Evolutionary conservation across 2,329 filamentous ascomycete species (phyloP), one percentile per base, ranked within the genome.

Genomic region (Aspergillus amoenus): DNA sequence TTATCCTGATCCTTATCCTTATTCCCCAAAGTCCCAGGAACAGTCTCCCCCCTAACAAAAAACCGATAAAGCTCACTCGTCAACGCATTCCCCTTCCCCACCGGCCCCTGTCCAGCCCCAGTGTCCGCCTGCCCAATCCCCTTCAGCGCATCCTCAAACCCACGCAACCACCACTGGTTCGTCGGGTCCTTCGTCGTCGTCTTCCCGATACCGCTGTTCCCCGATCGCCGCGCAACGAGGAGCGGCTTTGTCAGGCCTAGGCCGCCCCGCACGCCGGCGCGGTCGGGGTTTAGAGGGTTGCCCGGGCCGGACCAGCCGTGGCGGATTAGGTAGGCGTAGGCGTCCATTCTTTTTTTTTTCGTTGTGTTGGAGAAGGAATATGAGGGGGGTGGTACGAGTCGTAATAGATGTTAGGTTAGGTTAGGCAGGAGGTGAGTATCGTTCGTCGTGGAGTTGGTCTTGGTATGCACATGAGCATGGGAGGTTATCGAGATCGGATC

Each of bases 111-210:
- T 72, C 58, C 84, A 82, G 79, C 88, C 77, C 64, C 83, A 75
- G 55, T 85, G 54, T 64, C 79, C 70, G 90, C 88, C 4, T 77
- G 75, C 1, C 81, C 82, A 52, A 96, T 82, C 4, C 88, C 89
- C 73, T 94, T 89, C 63, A 97, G 79, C 55, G 93, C 92, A 71
- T 92, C 88, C 75, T 97, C 93, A 65, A 96, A 97, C 11, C 94
- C 94, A 57, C 91, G 88, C 75, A 96, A 82, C 94, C 94, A 99
- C 94, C 94, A 99, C 73, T 96, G 92, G 70, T 97, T 93, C 57
- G 82, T 81, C 32, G 84, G 80, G 27, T 80, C 80, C 56, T 79
- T 74, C 56, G 83, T 82, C 63, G 84, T 84, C 73, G 90, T 91
- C 70, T 90, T 87, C 54, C 93, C 93, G 5, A 97, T 80, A 22